Evolutionary conservation across 768 basidiomycete species (phyloP).

Genomic region (Leccinellum rugosiceps): DNA sequence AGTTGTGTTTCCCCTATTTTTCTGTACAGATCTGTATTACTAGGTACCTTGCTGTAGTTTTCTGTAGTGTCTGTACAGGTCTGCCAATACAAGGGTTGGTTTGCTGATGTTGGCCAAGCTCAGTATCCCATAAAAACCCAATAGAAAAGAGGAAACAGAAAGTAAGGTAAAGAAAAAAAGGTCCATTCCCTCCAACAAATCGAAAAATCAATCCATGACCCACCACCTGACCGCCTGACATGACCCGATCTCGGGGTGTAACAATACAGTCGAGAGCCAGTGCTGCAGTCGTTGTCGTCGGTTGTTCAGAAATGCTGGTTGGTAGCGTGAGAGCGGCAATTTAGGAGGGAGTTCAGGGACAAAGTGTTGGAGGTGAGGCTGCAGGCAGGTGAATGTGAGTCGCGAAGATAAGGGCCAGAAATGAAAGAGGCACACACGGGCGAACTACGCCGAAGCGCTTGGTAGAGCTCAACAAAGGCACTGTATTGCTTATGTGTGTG

Average conservation of each 20-base stretch:
- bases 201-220: constrained; percentile 46
- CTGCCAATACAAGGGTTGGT: too few species aligned
- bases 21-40: too few species aligned
- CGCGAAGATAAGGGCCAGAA: neutral
- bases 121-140: neutral
- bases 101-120: neutral
- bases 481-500: constrained; percentile 68
- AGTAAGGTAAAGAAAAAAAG: neutral
- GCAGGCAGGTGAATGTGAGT: neutral
- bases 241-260: constrained; percentile 71
- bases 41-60: too few species aligned
- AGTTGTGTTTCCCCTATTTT: too few species aligned
- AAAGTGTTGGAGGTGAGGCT: constrained; percentile 44
- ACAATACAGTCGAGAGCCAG: constrained; percentile 60
- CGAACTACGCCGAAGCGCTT: constrained; percentile 45
- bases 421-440: constrained; percentile 38
- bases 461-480: constrained; percentile 56
- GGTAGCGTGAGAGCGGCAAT: constrained; percentile 61
- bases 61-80: too few species aligned
- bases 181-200: neutral
- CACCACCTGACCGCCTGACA: constrained; percentile 57
- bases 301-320: constrained; percentile 64
- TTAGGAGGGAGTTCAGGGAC: constrained; percentile 68
- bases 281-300: constrained; percentile 58
- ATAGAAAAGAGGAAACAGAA: neutral